These are phyloP conservation scores for Orbilia ellipsospora DNA, from an alignment of 2,329 filamentous ascomycete genomes.

Conservation along the genomic window DNA sequence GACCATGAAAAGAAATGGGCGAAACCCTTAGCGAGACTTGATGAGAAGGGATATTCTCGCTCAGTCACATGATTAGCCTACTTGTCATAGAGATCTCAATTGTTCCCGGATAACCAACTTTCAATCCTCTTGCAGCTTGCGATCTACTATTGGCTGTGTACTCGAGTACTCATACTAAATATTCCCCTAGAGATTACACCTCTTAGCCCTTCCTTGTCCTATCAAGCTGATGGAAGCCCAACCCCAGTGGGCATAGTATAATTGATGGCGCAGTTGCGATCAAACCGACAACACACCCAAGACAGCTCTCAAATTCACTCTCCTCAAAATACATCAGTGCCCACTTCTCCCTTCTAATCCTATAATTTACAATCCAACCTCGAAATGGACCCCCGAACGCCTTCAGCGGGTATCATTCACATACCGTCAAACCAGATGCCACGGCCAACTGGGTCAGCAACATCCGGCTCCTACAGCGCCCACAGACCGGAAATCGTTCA, in stretches of 20 bases:
- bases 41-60: too few species aligned
- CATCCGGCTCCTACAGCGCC: conserved; percentile 63
- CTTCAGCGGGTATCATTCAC: conserved; percentile 75
- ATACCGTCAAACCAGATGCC: conserved; percentile 75
- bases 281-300: conserved; percentile 33
- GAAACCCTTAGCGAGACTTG: too few species aligned
- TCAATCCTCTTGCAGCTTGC: too few species aligned
- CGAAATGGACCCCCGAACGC: conserved; percentile 70
- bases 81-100: too few species aligned
- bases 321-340: conserved; percentile 61
- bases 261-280: conserved; percentile 60
- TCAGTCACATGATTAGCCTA: too few species aligned
- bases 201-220: too few species aligned
- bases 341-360: conserved; percentile 75
- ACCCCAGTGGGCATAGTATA: conserved; percentile 58
- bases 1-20: too few species aligned
- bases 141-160: too few species aligned
- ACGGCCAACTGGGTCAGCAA: conserved; percentile 67
- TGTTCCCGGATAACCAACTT: too few species aligned
- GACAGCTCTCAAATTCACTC: conserved; percentile 15
- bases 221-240: too few species aligned
- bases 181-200: too few species aligned
- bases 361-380: conserved; percentile 75
- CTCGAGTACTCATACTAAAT: too few species aligned
- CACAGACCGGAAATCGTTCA: conserved; percentile 77